Evolutionary conservation across 305 asterid species (phyloP), one percentile per base, ranked within the genome.

Genomic region (Fraxinus platypoda): DNA sequence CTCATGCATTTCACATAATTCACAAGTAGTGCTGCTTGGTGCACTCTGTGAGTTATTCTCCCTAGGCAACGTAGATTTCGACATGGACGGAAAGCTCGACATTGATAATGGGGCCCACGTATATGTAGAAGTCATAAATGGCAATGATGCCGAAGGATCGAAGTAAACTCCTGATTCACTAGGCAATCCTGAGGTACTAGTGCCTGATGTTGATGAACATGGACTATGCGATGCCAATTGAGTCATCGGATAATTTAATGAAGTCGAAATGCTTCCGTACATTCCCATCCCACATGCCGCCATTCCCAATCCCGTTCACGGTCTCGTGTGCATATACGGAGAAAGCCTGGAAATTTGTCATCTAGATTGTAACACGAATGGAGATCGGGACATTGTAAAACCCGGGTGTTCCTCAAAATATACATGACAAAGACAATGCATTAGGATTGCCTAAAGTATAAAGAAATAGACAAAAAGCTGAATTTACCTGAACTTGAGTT

Each of bases 401-500:
- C 84, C 34, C 4, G 34, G 34, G 34, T 31, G 34, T n/a, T n/a
- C n/a, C n/a, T n/a, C n/a, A n/a, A n/a, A n/a, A n/a, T n/a, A n/a
- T n/a, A n/a, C n/a, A n/a, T n/a, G n/a, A n/a, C n/a, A n/a, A n/a
- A 31, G 34, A 31, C 34, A 31, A 31, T 2, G 3, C 81, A 4
- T 15, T 49, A 49, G n/a, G 4, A 57, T 57, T 37, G 6, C n/a
- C 23, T 0, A 49, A 5, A 2, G 15, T 26, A 19, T 0, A 17
- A 19, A 12, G 8, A 15, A 49, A 17, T 19, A 59, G 74, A 33
- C 11, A 12, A 76, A 38, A 30, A 31, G 3, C 1, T 35, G 8
- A 8, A 9, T 7, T 30, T 80, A 87, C 88, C 82, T 81, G 81
- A 79, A 81, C 13, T 59, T 80, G 88, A 80, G 78, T 26, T 23